Evolutionary conservation across 2,329 filamentous ascomycete species (phyloP).

Genomic region (Beauveria rudraprayagi): DNA sequence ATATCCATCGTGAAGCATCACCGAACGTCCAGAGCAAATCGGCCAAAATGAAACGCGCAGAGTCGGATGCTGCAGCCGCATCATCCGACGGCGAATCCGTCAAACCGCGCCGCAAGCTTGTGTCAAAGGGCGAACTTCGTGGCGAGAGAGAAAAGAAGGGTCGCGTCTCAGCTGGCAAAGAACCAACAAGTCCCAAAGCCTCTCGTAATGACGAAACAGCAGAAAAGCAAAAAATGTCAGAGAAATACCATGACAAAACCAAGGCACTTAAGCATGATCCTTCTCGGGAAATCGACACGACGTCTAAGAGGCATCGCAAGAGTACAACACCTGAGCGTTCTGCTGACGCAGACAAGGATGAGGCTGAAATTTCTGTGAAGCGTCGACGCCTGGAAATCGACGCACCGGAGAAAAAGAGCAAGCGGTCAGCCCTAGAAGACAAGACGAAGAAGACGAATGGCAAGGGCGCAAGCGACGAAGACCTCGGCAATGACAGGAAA

Average conservation of each 20-base stretch:
- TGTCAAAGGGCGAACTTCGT: slow-evolving; percentile 55
- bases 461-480: slow-evolving; percentile 36
- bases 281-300: slow-evolving; percentile 47
- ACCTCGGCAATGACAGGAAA: slow-evolving; percentile 27
- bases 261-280: slow-evolving; percentile 55
- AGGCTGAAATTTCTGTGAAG: slow-evolving; percentile 44
- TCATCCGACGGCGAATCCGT: slow-evolving; percentile 50
- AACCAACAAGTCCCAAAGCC: slow-evolving; percentile 46
- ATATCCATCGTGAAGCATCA: slow-evolving; percentile 46
- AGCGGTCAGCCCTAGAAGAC: slow-evolving; percentile 37
- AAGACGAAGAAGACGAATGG: slow-evolving; percentile 27
- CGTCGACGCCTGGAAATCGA: slow-evolving; percentile 50
- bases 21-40: slow-evolving; percentile 40
- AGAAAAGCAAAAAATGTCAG: slow-evolving; percentile 41
- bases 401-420: slow-evolving; percentile 39
- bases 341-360: slow-evolving; percentile 46
- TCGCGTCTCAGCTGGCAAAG: slow-evolving; percentile 41
- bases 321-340: slow-evolving; percentile 50
- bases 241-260: slow-evolving; percentile 52
- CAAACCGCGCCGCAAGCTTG: slow-evolving; percentile 55
- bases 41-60: slow-evolving; percentile 42
- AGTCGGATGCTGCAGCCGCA: slow-evolving; percentile 43
- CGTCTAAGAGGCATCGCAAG: slow-evolving; percentile 49
- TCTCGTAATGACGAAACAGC: slow-evolving; percentile 37
- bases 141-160: slow-evolving; percentile 51